Percentiles rank a stretch among this genome's conserved stretches.
phyloP scores from a whole-genome alignment of 805 yeast genomes.

The Ogataea henricii region DNA sequence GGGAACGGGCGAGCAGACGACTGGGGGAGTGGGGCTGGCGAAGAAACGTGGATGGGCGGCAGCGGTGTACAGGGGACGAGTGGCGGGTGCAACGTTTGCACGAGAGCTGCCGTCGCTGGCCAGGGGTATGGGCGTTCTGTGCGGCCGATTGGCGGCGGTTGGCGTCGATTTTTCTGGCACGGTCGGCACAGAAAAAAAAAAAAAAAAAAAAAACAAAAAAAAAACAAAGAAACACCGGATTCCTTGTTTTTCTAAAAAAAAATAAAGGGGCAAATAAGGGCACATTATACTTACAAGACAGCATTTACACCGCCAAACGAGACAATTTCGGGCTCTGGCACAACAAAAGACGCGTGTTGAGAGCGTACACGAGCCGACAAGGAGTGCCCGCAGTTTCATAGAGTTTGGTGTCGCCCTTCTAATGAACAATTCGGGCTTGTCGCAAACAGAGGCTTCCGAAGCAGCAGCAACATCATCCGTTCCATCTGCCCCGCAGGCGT shows the following conservation, averaged over 20 bases:
- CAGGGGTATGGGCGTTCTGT: no score
- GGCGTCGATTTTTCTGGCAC: constrained; percentile 5
- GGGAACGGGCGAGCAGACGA: no score
- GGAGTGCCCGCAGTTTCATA: not conserved
- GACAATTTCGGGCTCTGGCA: not conserved
- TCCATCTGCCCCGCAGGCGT: not conserved
- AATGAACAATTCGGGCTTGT: constrained; percentile 8
- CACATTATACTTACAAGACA: not conserved
- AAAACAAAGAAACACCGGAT: constrained; percentile 4
- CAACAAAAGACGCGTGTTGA: not conserved
- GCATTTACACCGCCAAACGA: not conserved
- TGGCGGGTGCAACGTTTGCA: no score
- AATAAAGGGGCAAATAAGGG: constrained; percentile 3
- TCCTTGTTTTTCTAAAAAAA: not conserved
- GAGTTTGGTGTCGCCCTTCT: not conserved
- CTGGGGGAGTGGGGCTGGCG: no score
- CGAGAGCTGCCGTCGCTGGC: no score
- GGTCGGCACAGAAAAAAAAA: not conserved
- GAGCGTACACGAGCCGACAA: not conserved
- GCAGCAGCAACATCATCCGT: constrained; percentile 1
- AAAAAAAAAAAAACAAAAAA: not conserved
- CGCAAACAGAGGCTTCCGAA: constrained; percentile 4
- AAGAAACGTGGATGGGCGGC: no score
- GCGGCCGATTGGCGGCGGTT: no score
- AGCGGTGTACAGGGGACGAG: not conserved